Conservation (phyloP, 2,329 filamentous ascomycete genomes). For the Fusarium transvaalense region DNA sequence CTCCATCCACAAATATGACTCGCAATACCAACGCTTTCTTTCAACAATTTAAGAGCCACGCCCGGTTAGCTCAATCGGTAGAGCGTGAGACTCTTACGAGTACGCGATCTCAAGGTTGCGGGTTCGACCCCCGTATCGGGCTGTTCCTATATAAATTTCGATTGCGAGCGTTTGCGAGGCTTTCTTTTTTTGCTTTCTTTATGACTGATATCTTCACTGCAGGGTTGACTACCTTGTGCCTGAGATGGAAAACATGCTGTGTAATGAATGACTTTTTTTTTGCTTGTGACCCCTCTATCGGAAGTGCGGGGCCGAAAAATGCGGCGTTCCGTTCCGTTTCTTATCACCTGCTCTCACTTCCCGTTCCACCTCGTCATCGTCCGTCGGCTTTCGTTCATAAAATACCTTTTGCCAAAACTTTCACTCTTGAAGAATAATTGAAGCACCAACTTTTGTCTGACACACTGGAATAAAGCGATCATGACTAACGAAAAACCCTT, state of each 20-base stretch:
- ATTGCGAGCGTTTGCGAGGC: constrained; percentile 5
- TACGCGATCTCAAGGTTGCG: constrained; percentile 65
- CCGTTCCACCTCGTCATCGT: constrained; percentile 5
- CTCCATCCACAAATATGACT: neutral
- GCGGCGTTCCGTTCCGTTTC: constrained; percentile 1
- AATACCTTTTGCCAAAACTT: neutral
- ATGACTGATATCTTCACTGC: too few relatives aligned
- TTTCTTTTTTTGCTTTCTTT: neutral
- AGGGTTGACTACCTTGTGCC: too few relatives aligned
- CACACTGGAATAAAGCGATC: neutral
- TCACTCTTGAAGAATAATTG: neutral
- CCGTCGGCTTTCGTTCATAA: neutral
- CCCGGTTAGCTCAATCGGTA: constrained; percentile 58
- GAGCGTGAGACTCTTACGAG: constrained; percentile 75
- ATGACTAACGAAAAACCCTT: constrained; percentile 49
- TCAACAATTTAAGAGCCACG: constrained; percentile 38
- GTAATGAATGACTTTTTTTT: neutral
- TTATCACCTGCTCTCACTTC: constrained; percentile 15
- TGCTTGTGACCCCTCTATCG: constrained; percentile 6
- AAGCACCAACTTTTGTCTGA: neutral
- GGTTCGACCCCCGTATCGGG: constrained; percentile 64
- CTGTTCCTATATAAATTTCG: constrained; percentile 42
- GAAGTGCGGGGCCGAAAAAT: constrained; percentile 24
- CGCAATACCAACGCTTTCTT: accelerated
- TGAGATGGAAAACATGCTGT: too few relatives aligned